Conservation (phyloP, 495 filamentous ascomycete genomes). For the Aspergillus haitiensis region DNA sequence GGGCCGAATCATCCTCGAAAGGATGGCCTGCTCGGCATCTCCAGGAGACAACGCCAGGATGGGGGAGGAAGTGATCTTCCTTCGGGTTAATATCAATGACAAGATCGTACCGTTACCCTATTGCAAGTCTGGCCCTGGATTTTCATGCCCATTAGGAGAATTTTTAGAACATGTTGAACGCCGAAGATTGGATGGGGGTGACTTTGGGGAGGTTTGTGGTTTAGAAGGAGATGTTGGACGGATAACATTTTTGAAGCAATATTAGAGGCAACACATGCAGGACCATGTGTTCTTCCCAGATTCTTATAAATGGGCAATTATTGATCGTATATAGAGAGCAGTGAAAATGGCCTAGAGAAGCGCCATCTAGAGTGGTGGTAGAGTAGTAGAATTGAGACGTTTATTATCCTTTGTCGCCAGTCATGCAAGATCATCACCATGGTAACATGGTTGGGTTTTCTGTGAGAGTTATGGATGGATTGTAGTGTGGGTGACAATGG, state of each 20-base stretch:
- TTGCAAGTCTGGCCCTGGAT: slow-evolving; percentile 53
- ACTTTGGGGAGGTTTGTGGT: slow-evolving; percentile 37
- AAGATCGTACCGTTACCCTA: slow-evolving; percentile 53
- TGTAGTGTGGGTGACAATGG: too few relatives aligned
- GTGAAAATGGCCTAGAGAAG: too few relatives aligned
- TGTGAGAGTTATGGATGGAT: too few relatives aligned
- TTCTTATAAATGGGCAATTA: neutral
- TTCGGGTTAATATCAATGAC: slow-evolving; percentile 62
- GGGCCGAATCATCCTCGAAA: slow-evolving; percentile 56
- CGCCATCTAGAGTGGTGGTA: too few relatives aligned
- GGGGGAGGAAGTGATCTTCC: slow-evolving; percentile 29
- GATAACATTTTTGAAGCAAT: slow-evolving; percentile 34
- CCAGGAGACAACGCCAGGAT: neutral
- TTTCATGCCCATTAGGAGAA: slow-evolving; percentile 49
- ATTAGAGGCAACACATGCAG: neutral
- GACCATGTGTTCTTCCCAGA: neutral
- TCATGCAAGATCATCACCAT: too few relatives aligned
- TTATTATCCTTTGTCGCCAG: too few relatives aligned
- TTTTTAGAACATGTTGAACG: slow-evolving; percentile 46
- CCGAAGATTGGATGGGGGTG: slow-evolving; percentile 30
- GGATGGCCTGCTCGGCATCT: slow-evolving; percentile 42
- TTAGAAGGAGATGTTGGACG: slow-evolving; percentile 28
- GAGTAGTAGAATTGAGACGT: too few relatives aligned
- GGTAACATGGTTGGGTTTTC: too few relatives aligned
- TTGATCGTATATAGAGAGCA: too few relatives aligned